These are phyloP conservation scores for Penicillium daleae DNA, from an alignment of 495 filamentous ascomycete genomes.

Conservation along the genomic window DNA sequence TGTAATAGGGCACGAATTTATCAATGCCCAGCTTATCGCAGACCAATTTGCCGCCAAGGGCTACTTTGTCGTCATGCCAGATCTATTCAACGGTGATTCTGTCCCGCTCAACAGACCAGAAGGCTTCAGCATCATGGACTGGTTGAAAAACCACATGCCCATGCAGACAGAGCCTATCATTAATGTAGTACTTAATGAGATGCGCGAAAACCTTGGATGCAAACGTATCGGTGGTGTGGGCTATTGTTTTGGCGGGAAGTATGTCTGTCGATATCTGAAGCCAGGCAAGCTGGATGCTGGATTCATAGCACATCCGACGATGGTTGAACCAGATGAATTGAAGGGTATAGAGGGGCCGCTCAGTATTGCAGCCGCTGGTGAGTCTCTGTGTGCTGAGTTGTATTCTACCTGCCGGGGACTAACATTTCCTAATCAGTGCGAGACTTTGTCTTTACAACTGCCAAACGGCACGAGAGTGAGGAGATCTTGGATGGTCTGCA, in stretches of 20 bases:
- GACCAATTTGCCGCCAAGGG: slow-evolving; percentile 79
- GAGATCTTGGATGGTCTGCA: slow-evolving; percentile 56
- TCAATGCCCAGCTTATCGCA: slow-evolving; percentile 52
- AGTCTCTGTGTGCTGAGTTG: neutral
- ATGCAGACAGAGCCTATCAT: slow-evolving; percentile 64
- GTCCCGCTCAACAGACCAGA: slow-evolving; percentile 33
- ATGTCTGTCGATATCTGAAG: slow-evolving; percentile 40
- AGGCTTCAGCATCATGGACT: slow-evolving; percentile 32
- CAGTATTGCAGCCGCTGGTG: slow-evolving; percentile 68
- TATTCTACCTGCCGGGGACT: neutral
- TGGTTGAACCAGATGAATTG: slow-evolving; percentile 70
- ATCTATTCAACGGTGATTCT: slow-evolving; percentile 42
- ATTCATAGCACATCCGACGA: slow-evolving; percentile 73
- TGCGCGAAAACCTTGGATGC: slow-evolving; percentile 54
- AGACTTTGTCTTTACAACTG: slow-evolving; percentile 59
- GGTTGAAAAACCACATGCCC: slow-evolving; percentile 53
- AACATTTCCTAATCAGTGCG: slow-evolving; percentile 9
- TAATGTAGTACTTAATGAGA: slow-evolving; percentile 54
- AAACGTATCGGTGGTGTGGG: slow-evolving; percentile 70
- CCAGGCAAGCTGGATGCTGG: slow-evolving; percentile 43
- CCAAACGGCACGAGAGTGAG: slow-evolving; percentile 60
- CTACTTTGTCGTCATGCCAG: slow-evolving; percentile 73
- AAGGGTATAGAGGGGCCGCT: slow-evolving; percentile 66
- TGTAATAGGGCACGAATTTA: slow-evolving; percentile 40
- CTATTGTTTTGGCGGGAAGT: slow-evolving; percentile 78